Conservation (phyloP, 139 green algal species). For the Mychonastes homosphaera region DNA sequence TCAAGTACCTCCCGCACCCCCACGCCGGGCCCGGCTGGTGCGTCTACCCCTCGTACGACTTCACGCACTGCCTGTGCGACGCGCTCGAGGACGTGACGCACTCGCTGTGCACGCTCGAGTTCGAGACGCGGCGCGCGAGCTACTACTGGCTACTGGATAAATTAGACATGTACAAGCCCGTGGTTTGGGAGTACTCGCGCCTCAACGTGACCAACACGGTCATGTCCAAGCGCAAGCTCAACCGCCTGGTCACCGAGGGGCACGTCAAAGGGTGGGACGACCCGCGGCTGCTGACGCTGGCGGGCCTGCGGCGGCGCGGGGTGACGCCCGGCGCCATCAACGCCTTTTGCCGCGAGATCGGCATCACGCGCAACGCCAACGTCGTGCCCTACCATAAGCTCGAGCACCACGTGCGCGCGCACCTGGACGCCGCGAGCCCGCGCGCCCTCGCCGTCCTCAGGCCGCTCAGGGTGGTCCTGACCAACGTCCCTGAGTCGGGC, state of each 20-base stretch:
- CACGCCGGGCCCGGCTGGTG: slow-evolving; percentile 84
- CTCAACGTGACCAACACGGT: slow-evolving; percentile 97
- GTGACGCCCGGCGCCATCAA: slow-evolving; percentile 83
- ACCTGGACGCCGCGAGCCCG: slow-evolving; percentile 59
- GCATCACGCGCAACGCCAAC: slow-evolving; percentile 80
- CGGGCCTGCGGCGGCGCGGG: slow-evolving; percentile 81
- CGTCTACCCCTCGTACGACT: slow-evolving; percentile 99
- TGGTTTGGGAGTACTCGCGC: slow-evolving; percentile 94
- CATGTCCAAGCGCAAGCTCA: slow-evolving; percentile 95
- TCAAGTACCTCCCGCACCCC: slow-evolving; percentile 89
- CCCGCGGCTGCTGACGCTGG: slow-evolving; percentile 79
- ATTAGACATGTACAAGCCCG: slow-evolving; percentile 88
- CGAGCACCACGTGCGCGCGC: slow-evolving; percentile 73
- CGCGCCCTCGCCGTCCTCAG: slow-evolving; percentile 79
- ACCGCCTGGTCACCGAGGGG: slow-evolving; percentile 71
- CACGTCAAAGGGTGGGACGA: slow-evolving; percentile 93
- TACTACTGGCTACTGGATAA: slow-evolving; percentile 77
- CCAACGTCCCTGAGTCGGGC: slow-evolving; percentile 61
- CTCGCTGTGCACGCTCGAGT: slow-evolving; percentile 98
- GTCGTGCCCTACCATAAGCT: slow-evolving; percentile 77
- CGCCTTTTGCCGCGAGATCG: slow-evolving; percentile 80
- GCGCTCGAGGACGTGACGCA: slow-evolving; percentile 96
- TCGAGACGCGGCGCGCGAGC: slow-evolving; percentile 88
- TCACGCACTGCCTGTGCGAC: slow-evolving; percentile 97
- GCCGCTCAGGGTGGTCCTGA: slow-evolving; percentile 84